phyloP scores from a whole-genome alignment of 2,329 filamentous ascomycete genomes.

The Exophiala xenobiotica region DNA sequence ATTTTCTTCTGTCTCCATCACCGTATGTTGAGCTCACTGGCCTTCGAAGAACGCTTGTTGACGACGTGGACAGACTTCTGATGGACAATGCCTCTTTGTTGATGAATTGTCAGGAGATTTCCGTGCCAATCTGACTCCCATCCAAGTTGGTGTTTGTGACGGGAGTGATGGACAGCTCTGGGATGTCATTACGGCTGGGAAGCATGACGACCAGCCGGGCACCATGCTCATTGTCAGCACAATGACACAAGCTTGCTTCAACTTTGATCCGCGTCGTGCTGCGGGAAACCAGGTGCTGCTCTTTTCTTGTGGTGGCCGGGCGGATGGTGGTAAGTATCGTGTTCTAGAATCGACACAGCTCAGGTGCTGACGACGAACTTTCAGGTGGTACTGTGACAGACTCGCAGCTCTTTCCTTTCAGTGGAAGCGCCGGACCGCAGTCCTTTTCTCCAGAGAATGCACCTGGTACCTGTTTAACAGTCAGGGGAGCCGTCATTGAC shows the following conservation, averaged over 20 bases:
- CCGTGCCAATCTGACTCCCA: conserved; percentile 54
- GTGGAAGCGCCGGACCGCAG: conserved; percentile 15
- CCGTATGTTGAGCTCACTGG: conserved; percentile 30
- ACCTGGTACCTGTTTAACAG: conserved; percentile 19
- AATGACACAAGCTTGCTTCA: conserved; percentile 59
- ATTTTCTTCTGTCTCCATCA: conserved; percentile 48
- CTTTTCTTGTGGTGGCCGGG: conserved; percentile 60
- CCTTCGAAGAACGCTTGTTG: neutral
- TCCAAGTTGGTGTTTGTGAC: conserved; percentile 48
- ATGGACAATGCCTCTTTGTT: conserved; percentile 54
- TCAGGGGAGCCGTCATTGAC: conserved; percentile 17
- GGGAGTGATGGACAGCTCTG: conserved; percentile 51
- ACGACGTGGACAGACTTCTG: conserved; percentile 38
- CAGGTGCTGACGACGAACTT: neutral
- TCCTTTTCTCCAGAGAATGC: conserved; percentile 14
- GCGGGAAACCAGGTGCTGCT: conserved; percentile 55
- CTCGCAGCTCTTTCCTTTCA: conserved; percentile 22
- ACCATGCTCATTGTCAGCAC: conserved; percentile 57
- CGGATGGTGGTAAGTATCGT: conserved; percentile 48
- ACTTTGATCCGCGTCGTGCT: conserved; percentile 55
- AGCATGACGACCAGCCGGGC: conserved; percentile 50
- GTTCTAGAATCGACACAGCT: neutral
- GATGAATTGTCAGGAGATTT: conserved; percentile 56
- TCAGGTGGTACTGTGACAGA: conserved; percentile 18
- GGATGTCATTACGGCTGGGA: conserved; percentile 53